Base-by-base conservation (phyloP, 306 rosid species). In the Mimosa pudica region DNA sequence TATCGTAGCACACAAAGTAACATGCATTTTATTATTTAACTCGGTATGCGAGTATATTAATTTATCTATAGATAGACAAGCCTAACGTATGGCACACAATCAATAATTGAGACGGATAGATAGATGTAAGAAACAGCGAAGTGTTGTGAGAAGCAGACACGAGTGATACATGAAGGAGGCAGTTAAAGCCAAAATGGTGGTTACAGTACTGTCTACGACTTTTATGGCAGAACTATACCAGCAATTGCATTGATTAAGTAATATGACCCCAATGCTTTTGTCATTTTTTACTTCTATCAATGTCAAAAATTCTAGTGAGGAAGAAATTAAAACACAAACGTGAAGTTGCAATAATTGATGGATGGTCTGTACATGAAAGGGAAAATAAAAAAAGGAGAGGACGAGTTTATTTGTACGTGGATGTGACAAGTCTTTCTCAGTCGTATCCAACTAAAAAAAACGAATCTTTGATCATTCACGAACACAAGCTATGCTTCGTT, bases 121-220 rank as follows among this genome's bases (percentile, higher is more conserved):
- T 64, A 13, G 13, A 48, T 38, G 5, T 20, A 10, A 62, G n/a
- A 36, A 13, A 36, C 5, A 35, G 8, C 35, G 16, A 33, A 63
- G 44, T 9, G 45, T 5, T 14, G 44, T 13, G 10, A 35, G 63
- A 65, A 65, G 20, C 4, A 35, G 20, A 65, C 17, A 5, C 46
- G 44, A 17, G 48, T 38, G 71, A 17, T 66, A 16, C 45, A 66
- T 66, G 42, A 62, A 62, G 68, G 68, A 32, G 42, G 2, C 5
- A 42, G 73, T 42, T 42, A 33, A 33, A 3, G 74, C 74, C 74
- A 70, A 70, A 70, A 46, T 20, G 74, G 74, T 70, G 74, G 74
- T 70, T 70, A 69, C 5, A 68, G 9, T 46, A 18, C 9, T 70
- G 74, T 70, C 74, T 13, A 4, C 57, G 4, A 4, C 57, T 46